Evolutionary conservation across 768 basidiomycete species (phyloP).

Genomic region (Lentinula sp.): DNA sequence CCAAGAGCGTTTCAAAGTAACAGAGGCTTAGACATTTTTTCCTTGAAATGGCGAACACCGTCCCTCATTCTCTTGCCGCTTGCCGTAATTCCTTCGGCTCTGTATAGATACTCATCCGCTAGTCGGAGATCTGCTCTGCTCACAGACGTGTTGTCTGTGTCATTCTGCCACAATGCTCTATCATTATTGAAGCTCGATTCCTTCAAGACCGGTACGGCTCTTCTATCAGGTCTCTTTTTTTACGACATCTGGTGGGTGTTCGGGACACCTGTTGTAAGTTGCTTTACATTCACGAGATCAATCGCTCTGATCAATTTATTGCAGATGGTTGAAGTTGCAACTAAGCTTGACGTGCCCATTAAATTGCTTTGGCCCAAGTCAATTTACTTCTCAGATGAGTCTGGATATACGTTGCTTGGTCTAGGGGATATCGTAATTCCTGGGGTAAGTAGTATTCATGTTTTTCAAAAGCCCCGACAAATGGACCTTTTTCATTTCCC

Average conservation of each 20-base stretch:
- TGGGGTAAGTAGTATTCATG: constrained; percentile 17
- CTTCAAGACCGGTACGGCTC: constrained; percentile 78
- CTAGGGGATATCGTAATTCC: constrained; percentile 79
- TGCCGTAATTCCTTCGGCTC: constrained; percentile 54
- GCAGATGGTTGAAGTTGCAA: constrained; percentile 93
- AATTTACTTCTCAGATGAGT: constrained; percentile 33
- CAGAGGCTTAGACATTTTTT: constrained; percentile 13
- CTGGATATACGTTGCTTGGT: constrained; percentile 86
- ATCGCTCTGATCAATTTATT: constrained; percentile 5
- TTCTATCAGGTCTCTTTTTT: constrained; percentile 80
- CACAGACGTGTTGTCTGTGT: constrained; percentile 71
- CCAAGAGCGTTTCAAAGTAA: constrained; percentile 5
- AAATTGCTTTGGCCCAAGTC: constrained; percentile 88
- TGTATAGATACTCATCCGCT: constrained; percentile 47
- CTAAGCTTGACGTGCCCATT: constrained; percentile 85
- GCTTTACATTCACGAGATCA: background rate
- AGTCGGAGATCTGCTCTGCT: constrained; percentile 58
- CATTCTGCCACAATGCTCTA: constrained; percentile 78
- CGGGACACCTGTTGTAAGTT: constrained; percentile 73
- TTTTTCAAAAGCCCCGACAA: background rate
- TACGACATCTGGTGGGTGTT: constrained; percentile 98
- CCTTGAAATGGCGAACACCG: constrained; percentile 51
- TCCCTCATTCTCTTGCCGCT: constrained; percentile 52
- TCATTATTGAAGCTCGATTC: constrained; percentile 80
- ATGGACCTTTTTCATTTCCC: constrained; percentile 9